A percentile compares a stretch with the other conserved stretches of the same genome.
Conservation (phyloP, 2,329 filamentous ascomycete species). For the Beauveria varroae region DNA sequence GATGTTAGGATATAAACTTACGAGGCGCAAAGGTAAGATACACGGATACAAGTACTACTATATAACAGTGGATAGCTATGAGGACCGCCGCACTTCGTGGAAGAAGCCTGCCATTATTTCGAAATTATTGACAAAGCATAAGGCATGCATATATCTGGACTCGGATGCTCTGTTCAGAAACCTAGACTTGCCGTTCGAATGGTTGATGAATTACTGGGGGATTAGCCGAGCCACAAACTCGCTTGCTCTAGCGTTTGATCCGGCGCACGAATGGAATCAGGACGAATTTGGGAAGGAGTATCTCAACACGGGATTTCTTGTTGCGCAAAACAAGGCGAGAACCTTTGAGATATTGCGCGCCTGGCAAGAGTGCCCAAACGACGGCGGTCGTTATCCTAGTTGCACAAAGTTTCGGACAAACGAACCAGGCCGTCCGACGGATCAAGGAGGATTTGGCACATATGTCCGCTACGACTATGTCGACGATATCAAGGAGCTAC, state of each 20-base stretch:
- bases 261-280: constrained; percentile 28
- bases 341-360: constrained; percentile 41
- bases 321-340: constrained; percentile 42
- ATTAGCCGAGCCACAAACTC: constrained; percentile 32
- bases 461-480: constrained; percentile 35
- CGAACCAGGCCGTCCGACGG: constrained; percentile 29
- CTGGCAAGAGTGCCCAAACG: constrained; percentile 37
- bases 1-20: background rate
- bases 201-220: constrained; percentile 41
- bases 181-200: constrained; percentile 37
- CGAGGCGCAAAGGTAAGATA: constrained; percentile 28
- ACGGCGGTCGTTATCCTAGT: constrained; percentile 28
- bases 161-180: constrained; percentile 37
- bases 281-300: constrained; percentile 33
- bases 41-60: constrained; percentile 42
- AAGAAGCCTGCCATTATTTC: constrained; percentile 36
- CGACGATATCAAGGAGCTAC: constrained; percentile 32
- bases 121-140: constrained; percentile 35
- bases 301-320: constrained; percentile 47
- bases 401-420: constrained; percentile 31
- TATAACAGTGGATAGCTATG: constrained; percentile 28
- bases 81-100: constrained; percentile 38
- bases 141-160: constrained; percentile 37
- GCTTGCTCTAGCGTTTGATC: constrained; percentile 34
- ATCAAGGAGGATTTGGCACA: constrained; percentile 38